These are phyloP conservation scores for Pogostemon cablin DNA, from an alignment of 257 asterid genomes.

Conservation along the genomic window DNA sequence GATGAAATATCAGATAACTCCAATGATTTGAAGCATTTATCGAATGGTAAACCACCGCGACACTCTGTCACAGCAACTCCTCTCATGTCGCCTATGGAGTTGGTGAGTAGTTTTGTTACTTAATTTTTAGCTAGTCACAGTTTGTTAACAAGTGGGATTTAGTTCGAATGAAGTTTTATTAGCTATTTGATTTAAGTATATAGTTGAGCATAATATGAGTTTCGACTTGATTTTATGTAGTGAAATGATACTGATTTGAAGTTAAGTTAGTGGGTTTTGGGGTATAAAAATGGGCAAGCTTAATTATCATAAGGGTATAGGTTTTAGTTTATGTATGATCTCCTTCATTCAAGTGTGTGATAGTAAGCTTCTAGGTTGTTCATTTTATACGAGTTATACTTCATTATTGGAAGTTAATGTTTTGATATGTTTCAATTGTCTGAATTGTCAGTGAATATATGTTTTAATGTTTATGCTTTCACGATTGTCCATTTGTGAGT, in stretches of 20 bases:
- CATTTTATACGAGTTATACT: background rate
- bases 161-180: background rate
- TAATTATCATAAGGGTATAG: slow-evolving; percentile 1
- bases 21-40: slow-evolving; percentile 42
- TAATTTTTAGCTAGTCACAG: slow-evolving; percentile 5
- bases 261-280: slow-evolving; percentile 11
- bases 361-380: background rate
- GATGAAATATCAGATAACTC: slow-evolving; percentile 50
- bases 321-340: slow-evolving; percentile 3
- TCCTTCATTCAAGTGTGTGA: background rate
- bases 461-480: background rate
- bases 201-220: slow-evolving; percentile 3
- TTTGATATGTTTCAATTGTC: background rate
- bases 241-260: background rate
- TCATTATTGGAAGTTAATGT: background rate
- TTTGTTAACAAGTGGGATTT: background rate
- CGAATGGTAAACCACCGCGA: slow-evolving; percentile 57
- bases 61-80: slow-evolving; percentile 56
- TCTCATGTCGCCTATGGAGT: slow-evolving; percentile 48
- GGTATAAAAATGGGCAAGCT: background rate
- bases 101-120: slow-evolving; percentile 47
- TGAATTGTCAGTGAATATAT: background rate
- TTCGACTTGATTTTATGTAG: background rate
- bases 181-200: slow-evolving; percentile 4
- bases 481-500: too few species aligned